Evolutionary conservation across 1,284 basidiomycete genomes (phyloP).

Genomic region (Inonotus hispidus): DNA sequence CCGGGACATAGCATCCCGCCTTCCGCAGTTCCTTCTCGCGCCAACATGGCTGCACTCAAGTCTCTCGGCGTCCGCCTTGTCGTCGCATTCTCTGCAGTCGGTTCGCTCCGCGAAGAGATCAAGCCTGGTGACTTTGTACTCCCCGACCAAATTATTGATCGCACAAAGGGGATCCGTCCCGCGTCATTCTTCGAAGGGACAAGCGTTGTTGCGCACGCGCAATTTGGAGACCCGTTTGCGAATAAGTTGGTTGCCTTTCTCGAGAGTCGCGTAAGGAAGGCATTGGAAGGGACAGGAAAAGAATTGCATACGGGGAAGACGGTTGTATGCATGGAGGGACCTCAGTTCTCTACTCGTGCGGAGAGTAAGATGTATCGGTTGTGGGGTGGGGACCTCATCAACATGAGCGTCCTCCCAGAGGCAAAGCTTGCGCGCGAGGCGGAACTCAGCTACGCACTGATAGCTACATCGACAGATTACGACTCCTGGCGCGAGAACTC

Average conservation of each 20-base stretch:
- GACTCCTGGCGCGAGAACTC: slow-evolving; percentile 84
- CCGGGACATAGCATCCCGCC: slow-evolving; percentile 70
- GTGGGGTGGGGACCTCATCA: slow-evolving; percentile 93
- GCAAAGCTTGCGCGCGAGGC: slow-evolving; percentile 94
- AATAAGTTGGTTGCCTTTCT: slow-evolving; percentile 65
- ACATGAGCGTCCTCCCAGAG: slow-evolving; percentile 95
- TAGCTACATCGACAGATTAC: slow-evolving; percentile 89
- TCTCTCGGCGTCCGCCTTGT: slow-evolving; percentile 85
- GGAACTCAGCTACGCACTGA: slow-evolving; percentile 88
- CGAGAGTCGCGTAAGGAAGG: slow-evolving; percentile 58
- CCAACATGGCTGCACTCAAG: slow-evolving; percentile 96
- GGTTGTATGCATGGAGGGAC: slow-evolving; percentile 97
- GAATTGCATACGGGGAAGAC: slow-evolving; percentile 77
- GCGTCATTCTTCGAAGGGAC: slow-evolving; percentile 85
- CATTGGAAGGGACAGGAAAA: slow-evolving; percentile 55
- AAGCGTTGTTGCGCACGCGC: slow-evolving; percentile 84
- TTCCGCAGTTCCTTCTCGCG: slow-evolving; percentile 75
- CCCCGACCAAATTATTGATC: slow-evolving; percentile 92
- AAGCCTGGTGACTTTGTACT: slow-evolving; percentile 87
- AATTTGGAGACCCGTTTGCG: slow-evolving; percentile 91
- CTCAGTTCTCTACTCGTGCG: slow-evolving; percentile 90
- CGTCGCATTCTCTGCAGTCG: slow-evolving; percentile 94
- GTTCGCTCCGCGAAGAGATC: slow-evolving; percentile 93
- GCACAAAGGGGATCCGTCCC: slow-evolving; percentile 88
- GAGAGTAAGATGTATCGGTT: slow-evolving; percentile 93